Base-by-base conservation (phyloP, 441 rosid species). In the Melastoma candidum region DNA sequence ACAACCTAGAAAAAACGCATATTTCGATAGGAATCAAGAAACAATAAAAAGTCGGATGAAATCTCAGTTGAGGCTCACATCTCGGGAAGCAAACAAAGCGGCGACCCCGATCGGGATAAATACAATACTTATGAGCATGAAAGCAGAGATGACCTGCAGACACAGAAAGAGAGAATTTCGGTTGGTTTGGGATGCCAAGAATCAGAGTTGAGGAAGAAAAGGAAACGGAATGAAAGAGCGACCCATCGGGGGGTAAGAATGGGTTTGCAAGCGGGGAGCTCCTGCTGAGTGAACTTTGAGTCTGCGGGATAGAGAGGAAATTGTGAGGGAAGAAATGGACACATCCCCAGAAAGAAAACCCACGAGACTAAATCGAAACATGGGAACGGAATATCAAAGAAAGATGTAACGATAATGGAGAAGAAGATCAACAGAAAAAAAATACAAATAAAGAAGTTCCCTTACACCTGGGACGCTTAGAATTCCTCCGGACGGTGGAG, bases 251-350 rank as follows among this genome's bases (percentile, higher is more conserved):
- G 98, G 0, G 98, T 92, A 8, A 92, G 95, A 67, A 92, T 92
- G 2, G 98, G 98, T 71, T 92, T 92, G 77, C 98, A 92, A 67
- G 98, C 98, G 12, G 96, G 96, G 62, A 92, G 96, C 68, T 92
- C 98, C 69, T 85, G 98, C 47, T 92, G 98, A 10, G 95, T 85
- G 67, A 92, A 92, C 72, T 67, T 85, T 1, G 98, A 92, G 77
- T 92, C 98, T 92, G 87, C 47, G 74, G 64, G 47, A 47, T 41
- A 39, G 17, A 45, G n/a, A 49, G n/a, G 10, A 29, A 47, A 26
- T 44, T 44, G 39, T 24, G 7, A 10, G 7, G 24, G 55, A 29
- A 52, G 25, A 27, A 17, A 17, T 17, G 22, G 22, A 17, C 22
- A 17, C 22, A 17, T 17, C 22, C 22, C 22, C 22, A 17, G 22